A percentile compares a stretch with the other conserved stretches of the same genome.
Conservation (phyloP, 768 basidiomycete species). For the Boletus rubescentipes region DNA sequence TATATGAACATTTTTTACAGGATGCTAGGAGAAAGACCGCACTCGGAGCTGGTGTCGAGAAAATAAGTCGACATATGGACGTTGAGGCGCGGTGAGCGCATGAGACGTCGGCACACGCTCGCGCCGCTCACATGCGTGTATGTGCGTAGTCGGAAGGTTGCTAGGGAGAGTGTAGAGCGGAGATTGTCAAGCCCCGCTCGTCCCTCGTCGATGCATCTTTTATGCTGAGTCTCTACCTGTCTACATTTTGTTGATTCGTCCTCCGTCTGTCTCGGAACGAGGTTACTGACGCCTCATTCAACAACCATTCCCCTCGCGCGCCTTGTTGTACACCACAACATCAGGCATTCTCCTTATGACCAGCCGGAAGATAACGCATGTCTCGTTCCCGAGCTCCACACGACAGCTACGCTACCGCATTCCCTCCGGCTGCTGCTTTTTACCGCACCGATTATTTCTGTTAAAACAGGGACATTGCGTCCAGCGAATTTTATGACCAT, state of each 20-base stretch:
- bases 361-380: background rate
- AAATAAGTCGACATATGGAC: conserved; percentile 35
- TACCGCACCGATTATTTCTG: background rate
- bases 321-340: background rate
- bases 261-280: background rate
- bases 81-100: conserved; percentile 16
- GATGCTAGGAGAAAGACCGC: conserved; percentile 30
- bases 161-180: conserved; percentile 6
- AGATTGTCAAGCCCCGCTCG: conserved; percentile 3
- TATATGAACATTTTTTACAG: conserved; percentile 17
- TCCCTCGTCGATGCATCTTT: conserved; percentile 11
- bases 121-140: background rate
- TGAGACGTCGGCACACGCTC: background rate
- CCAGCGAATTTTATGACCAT: background rate
- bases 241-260: background rate
- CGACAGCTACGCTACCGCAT: background rate
- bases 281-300: background rate
- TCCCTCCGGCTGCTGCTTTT: background rate
- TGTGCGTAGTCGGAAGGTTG: background rate
- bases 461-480: background rate
- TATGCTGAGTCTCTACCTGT: background rate
- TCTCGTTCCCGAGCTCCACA: too few relatives aligned
- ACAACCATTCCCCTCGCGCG: background rate
- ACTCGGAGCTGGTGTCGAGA: conserved; percentile 36
- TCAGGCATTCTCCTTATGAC: background rate